Evolutionary conservation across 2,329 filamentous ascomycete species (phyloP), one percentile per base, ranked within the genome.

Genomic region (Triangularia setosa): DNA sequence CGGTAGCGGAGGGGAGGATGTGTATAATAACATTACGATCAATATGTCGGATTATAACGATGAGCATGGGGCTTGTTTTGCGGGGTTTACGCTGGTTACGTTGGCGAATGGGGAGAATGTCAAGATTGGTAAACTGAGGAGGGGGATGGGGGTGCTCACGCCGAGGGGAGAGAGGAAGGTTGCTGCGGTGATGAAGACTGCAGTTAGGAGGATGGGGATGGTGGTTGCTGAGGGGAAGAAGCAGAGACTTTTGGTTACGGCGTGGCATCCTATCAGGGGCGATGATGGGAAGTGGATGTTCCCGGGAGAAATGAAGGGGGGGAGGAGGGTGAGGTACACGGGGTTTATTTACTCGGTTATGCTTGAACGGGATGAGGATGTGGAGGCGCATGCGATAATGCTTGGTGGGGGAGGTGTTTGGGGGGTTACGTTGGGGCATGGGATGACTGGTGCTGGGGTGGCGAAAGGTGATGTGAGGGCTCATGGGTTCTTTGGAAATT

Each of bases 361-460:
- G 18, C 74, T 89, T 18, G 78, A 85, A 73, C 75, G 75, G 1
- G 79, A 83, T 65, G 57, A 56, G 1, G 73, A 79, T 61, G 54
- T 73, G 0, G 77, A 79, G 7, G 80, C 81, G 0, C 85, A 88
- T 69, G 82, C 83, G 0, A 74, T 88, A 28, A 70, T 73, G 1
- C 75, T 85, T 14, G 79, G 73, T n/a, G 75, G 75, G 3, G 52
- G 52, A 54, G 52, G 52, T 4, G n/a, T 71, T 53, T 84, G 82
- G 80, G 85, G 81, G 14, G 84, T 86, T 1, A 84, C 85, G 0
- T 75, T 89, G 12, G 87, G 85, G 0, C 86, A 89, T 69, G 85
- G 86, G 0, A 54, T 87, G 21, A 71, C 75, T 1, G 57, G 54
- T 2, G 62, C 65, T 1, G 74, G 70, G 11, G 56, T n/a, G 1